phyloP scores from a whole-genome alignment of 805 yeast genomes.

The Spathaspora girioi region DNA sequence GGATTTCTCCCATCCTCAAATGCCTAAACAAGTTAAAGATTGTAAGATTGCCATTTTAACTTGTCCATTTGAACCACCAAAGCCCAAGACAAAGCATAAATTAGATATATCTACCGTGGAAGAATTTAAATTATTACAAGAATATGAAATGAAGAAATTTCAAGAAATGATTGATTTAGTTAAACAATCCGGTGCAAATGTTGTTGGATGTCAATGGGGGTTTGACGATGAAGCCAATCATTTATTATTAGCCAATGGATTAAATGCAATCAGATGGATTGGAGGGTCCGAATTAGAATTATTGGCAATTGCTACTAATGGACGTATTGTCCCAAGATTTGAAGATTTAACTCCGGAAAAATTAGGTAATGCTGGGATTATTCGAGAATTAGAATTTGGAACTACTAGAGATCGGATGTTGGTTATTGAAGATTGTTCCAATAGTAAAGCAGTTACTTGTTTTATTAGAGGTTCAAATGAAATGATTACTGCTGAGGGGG shows the following conservation, averaged over 20 bases:
- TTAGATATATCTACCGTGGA: slow-evolving; percentile 90
- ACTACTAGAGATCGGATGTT: slow-evolving; percentile 96
- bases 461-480: slow-evolving; percentile 93
- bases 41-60: slow-evolving; percentile 93
- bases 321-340: slow-evolving; percentile 94
- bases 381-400: slow-evolving; percentile 89
- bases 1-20: slow-evolving; percentile 97
- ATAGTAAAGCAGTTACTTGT: slow-evolving; percentile 86
- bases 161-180: slow-evolving; percentile 84
- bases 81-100: slow-evolving; percentile 98
- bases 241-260: slow-evolving; percentile 75
- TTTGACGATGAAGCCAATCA: slow-evolving; percentile 99
- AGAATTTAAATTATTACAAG: slow-evolving; percentile 87
- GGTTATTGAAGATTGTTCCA: slow-evolving; percentile 85
- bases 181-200: slow-evolving; percentile 88
- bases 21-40: slow-evolving; percentile 77
- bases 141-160: slow-evolving; percentile 88
- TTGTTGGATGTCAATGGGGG: slow-evolving; percentile 99
- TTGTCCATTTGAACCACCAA: slow-evolving; percentile 99
- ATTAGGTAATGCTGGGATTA: slow-evolving; percentile 82
- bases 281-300: slow-evolving; percentile 96
- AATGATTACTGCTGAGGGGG: slow-evolving; percentile 97
- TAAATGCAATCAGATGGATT: slow-evolving; percentile 98
- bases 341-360: slow-evolving; percentile 82
- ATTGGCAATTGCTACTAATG: slow-evolving; percentile 95